Conservation (phyloP, 2,329 filamentous ascomycete genomes). For the Gaeumannomyces tritici region DNA sequence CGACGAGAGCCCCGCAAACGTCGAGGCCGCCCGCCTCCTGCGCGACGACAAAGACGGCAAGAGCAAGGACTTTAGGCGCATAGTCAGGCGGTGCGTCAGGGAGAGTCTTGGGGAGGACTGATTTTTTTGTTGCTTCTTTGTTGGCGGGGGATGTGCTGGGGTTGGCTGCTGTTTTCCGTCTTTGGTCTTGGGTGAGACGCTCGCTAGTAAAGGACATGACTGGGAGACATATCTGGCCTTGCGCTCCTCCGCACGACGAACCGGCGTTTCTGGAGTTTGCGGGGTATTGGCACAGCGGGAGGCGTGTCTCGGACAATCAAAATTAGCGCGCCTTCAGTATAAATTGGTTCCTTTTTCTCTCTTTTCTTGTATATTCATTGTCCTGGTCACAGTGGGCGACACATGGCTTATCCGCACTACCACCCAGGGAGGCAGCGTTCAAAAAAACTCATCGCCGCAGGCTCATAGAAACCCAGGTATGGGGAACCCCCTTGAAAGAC, state of each 20-base stretch:
- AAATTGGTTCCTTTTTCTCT: neutral
- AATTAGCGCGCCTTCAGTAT: neutral
- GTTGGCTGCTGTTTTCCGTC: too few relatives aligned
- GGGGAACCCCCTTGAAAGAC: neutral
- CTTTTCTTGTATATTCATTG: neutral
- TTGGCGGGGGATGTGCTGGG: too few relatives aligned
- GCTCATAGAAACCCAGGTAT: neutral
- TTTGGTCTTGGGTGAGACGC: too few relatives aligned
- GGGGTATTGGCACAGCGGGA: neutral
- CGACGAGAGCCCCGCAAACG: slow-evolving; percentile 89
- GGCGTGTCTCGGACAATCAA: neutral
- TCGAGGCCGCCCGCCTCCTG: slow-evolving; percentile 84
- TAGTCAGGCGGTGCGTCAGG: slow-evolving; percentile 68
- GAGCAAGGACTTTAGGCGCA: slow-evolving; percentile 64
- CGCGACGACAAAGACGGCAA: slow-evolving; percentile 60
- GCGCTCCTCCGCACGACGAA: neutral
- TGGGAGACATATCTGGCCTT: too few relatives aligned
- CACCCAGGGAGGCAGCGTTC: too few relatives aligned
- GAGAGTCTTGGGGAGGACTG: slow-evolving; percentile 70
- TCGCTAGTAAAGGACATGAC: neutral
- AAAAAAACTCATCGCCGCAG: neutral
- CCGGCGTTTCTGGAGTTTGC: neutral
- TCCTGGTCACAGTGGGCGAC: neutral
- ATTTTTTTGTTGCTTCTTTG: neutral
- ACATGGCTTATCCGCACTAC: neutral